Conservation (phyloP, 306 rosid genomes). For the Dalbergia oliveri region DNA sequence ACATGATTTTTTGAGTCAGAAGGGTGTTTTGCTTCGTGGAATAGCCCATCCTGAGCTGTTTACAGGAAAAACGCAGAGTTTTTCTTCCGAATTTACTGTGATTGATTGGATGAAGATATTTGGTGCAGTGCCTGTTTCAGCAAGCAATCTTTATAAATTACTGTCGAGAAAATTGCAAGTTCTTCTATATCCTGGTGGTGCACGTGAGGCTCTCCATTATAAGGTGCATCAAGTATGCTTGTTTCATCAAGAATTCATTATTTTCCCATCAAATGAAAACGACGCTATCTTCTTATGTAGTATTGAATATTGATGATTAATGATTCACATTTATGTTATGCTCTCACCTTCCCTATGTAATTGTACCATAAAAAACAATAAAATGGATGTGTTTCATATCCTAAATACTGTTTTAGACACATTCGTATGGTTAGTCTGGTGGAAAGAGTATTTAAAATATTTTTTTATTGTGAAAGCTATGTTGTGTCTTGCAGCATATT, state of each 20-base stretch:
- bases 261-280: not conserved
- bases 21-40: constrained; percentile 73
- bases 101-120: constrained; percentile 70
- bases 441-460: not conserved
- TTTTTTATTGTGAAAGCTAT: not conserved
- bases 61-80: not conserved
- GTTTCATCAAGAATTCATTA: constrained; percentile 11
- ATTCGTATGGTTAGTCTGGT: constrained; percentile 1
- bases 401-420: not conserved
- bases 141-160: constrained; percentile 70
- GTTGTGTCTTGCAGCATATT: not conserved
- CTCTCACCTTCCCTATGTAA: not conserved
- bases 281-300: not conserved
- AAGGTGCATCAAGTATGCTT: constrained; percentile 62
- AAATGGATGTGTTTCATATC: not conserved
- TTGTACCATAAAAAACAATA: not conserved
- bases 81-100: constrained; percentile 57
- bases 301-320: not conserved
- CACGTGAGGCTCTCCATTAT: constrained; percentile 88
- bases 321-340: constrained; percentile 19
- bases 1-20: constrained; percentile 71
- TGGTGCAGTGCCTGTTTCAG: constrained; percentile 86
- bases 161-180: constrained; percentile 76
- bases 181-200: constrained; percentile 97
- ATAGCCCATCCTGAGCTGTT: constrained; percentile 82